Base-by-base conservation (phyloP, 78 protist genomes). In the Dictyostelium citrinum region DNA sequence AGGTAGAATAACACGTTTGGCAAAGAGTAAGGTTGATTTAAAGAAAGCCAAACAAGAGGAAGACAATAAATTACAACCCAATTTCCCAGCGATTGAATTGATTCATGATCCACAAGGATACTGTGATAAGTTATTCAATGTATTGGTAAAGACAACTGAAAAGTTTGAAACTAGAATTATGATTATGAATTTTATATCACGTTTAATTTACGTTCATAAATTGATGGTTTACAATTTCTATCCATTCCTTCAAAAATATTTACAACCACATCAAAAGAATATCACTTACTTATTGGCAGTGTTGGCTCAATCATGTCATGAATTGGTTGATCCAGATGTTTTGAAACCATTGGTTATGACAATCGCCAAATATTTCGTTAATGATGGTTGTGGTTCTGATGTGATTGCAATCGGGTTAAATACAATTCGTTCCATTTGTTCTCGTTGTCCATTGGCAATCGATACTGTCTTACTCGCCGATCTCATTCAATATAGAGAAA, bases 241-340 rank as follows among this genome's bases (percentile, higher is more conserved):
- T 90, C 96, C 98, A 27, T 97, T 39, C 95, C 29, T 97, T 27
- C 97, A 93, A 64, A 64, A 81, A 22, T 97, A 97, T 90, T 5
- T 97, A 17, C 95, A 86, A 81, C 99, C 99, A 16, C 78, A 92
- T 75, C 99, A 98, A 90, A 37, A 90, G 75, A 88, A 95, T 37
- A 93, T 97, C 67, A 96, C 99, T 3, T 43, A 68, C n/a, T 6
- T 98, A 14, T 85, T 98, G 35, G 97, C 98, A 1, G 71, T 81
- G n/a, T 80, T 78, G n/a, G 96, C 98, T 6, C 98, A 96, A 84
- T 82, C 98, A 1, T 96, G 97, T 75, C 99, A 98, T 96, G 95
- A 88, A 27, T 81, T 84, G n/a, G 97, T 98, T 20, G 97, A 98
- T 5, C 99, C 99, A 8, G 99, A 98, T 12, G 90, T 70, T 2